Base-by-base conservation (phyloP, 768 basidiomycete genomes). In the Mycena crocata region DNA sequence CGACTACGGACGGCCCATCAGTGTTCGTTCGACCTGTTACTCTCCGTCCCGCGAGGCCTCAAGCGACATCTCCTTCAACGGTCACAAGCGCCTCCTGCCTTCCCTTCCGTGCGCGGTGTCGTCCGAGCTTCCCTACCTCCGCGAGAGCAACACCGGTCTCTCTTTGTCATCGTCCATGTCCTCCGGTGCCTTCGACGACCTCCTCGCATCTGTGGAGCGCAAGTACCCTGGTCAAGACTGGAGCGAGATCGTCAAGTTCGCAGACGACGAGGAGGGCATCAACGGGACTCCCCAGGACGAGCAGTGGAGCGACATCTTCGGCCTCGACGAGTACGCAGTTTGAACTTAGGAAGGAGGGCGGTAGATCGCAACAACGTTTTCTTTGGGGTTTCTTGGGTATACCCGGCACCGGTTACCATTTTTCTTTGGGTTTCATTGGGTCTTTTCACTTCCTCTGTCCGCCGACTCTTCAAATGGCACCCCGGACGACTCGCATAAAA, bases 131-230 rank as follows among this genome's bases (percentile, higher is more conserved):
- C 46, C 69, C 35, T 70, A 70, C 42, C 64, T 70, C 23, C 35
- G 40, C 55, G 42, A 51, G 15, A 23, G 50, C 37, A 9, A 10
- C 15, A n/a, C 62, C 10, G 13, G 8, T 26, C 40, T 57, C n/a
- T 52, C 62, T 8, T 14, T 9, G 40, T 49, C 67, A 23, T 30
- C 34, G 5, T 58, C 62, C 6, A 26, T 12, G 37, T 44, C 62
- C 1, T 32, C 35, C 2, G 57, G 31, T 15, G 42, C 60, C 4
- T 69, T 69, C 44, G 66, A 57, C 54, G 68, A 69, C 49, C 56
- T 69, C 31, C 60, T 69, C 13, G 68, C 64, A 21, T 69, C 68
- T 15, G 48, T 66, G 55, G 68, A 66, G 34, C 59, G 68, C 48
- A 69, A 65, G 56, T 66, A 61, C 50, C 64, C 68, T 1, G 68